phyloP scores from a whole-genome alignment of 164 flowering plant species.

The Taxillus chinensis region DNA sequence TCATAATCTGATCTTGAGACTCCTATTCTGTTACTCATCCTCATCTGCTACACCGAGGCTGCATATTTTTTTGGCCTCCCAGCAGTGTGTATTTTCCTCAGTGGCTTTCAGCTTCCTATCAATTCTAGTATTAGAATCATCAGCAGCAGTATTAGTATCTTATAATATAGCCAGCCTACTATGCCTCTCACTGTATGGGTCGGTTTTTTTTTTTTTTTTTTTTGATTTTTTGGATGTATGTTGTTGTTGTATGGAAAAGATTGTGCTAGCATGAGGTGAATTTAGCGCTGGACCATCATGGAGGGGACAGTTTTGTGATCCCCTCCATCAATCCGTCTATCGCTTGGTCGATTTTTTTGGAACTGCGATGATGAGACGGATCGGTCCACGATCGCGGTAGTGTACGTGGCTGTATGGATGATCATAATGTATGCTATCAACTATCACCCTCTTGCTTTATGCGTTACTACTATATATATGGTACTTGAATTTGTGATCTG shows the following conservation, averaged over 20 bases:
- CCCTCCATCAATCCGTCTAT: conserved; percentile 17
- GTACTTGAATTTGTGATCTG: too few species aligned
- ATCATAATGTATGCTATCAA: background rate
- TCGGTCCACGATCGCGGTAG: too few species aligned
- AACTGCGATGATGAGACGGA: conserved; percentile 11
- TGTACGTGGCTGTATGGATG: background rate
- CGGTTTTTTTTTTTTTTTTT: background rate
- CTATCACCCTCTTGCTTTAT: too few species aligned
- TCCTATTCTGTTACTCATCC: conserved; percentile 9
- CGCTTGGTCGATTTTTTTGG: conserved; percentile 15
- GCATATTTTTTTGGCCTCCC: too few species aligned
- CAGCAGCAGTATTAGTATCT: too few species aligned
- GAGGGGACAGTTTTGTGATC: conserved; percentile 48
- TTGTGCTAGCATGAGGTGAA: background rate
- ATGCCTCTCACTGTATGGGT: too few species aligned
- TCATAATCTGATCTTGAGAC: background rate
- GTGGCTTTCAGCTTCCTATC: background rate
- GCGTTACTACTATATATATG: too few species aligned
- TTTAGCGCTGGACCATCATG: conserved; percentile 6
- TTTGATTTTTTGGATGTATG: background rate
- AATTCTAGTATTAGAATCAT: too few species aligned
- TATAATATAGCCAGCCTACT: too few species aligned
- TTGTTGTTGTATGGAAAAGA: conserved; percentile 4
- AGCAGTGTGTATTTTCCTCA: background rate
- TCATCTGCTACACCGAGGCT: too few species aligned